Conservation (phyloP, 495 filamentous ascomycete genomes). For the Daldinia decipiens region DNA sequence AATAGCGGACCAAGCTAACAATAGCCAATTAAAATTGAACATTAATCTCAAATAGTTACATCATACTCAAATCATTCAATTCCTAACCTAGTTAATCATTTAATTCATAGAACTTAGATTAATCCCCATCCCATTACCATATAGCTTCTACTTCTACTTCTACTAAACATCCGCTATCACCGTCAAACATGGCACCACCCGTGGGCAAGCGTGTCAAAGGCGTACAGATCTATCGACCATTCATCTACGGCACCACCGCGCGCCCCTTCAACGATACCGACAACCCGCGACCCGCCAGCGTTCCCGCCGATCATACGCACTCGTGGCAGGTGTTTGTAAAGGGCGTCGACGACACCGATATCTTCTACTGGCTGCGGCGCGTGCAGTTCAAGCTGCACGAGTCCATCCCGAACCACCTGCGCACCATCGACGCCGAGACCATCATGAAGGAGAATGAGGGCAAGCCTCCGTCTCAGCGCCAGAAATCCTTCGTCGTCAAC, state of each 20-base stretch:
- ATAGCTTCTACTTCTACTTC: no score
- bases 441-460: conserved; percentile 56
- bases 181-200: conserved; percentile 59
- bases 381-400: conserved; percentile 98
- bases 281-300: conserved; percentile 68
- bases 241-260: conserved; percentile 84
- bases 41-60: no score
- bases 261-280: conserved; percentile 71
- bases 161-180: not conserved
- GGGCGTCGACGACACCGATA: conserved; percentile 83
- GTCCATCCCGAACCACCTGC: conserved; percentile 86
- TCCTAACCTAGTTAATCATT: no score
- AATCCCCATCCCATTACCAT: no score
- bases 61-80: no score
- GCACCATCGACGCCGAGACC: conserved; percentile 73
- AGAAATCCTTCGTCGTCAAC: conserved; percentile 72
- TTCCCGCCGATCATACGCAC: conserved; percentile 90
- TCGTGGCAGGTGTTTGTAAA: conserved; percentile 94
- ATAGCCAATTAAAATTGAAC: no score
- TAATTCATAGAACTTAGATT: no score
- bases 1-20: no score
- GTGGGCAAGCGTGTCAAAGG: conserved; percentile 71
- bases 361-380: conserved; percentile 95
- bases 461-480: conserved; percentile 59
- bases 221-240: conserved; percentile 78